These are phyloP conservation scores for Malbranchea zuffiana DNA, from an alignment of 2,329 filamentous ascomycete species.

Conservation along the genomic window DNA sequence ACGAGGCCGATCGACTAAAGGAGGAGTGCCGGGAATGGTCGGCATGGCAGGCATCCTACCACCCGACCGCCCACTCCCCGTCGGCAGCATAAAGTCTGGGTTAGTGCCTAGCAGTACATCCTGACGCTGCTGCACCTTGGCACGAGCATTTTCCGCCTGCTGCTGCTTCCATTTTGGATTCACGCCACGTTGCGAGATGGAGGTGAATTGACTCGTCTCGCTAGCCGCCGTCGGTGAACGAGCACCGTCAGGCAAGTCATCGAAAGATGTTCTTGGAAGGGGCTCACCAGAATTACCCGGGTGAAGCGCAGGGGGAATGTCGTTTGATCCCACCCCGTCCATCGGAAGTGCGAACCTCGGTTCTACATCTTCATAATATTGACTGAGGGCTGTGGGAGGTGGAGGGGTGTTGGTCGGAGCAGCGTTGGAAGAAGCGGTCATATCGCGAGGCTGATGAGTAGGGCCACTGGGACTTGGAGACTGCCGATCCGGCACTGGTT, in stretches of 20 bases:
- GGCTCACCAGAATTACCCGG: slow-evolving; percentile 32
- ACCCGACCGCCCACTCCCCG: slow-evolving; percentile 17
- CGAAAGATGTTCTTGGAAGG: slow-evolving; percentile 43
- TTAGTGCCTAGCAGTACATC: slow-evolving; percentile 69
- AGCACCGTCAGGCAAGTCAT: slow-evolving; percentile 52
- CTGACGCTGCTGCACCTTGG: slow-evolving; percentile 45
- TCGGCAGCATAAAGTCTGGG: slow-evolving; percentile 71
- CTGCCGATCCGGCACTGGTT: slow-evolving; percentile 12
- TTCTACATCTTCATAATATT: slow-evolving; percentile 90
- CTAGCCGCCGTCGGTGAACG: slow-evolving; percentile 67
- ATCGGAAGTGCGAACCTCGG: slow-evolving; percentile 60
- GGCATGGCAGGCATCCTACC: slow-evolving; percentile 20
- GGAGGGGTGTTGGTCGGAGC: slow-evolving; percentile 24
- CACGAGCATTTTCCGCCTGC: slow-evolving; percentile 36
- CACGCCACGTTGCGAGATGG: slow-evolving; percentile 73
- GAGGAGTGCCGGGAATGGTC: slow-evolving; percentile 15
- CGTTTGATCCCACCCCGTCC: slow-evolving; percentile 7
- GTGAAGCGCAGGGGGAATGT: slow-evolving; percentile 23
- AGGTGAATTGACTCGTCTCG: slow-evolving; percentile 78
- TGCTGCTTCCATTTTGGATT: slow-evolving; percentile 69
- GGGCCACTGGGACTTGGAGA: slow-evolving; percentile 14
- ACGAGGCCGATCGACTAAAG: too few relatives aligned
- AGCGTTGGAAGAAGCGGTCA: slow-evolving; percentile 17
- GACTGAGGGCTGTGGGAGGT: slow-evolving; percentile 34
- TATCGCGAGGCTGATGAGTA: slow-evolving; percentile 18